phyloP scores from a whole-genome alignment of 2,329 filamentous ascomycete genomes.

The Fusarium hainanense region DNA sequence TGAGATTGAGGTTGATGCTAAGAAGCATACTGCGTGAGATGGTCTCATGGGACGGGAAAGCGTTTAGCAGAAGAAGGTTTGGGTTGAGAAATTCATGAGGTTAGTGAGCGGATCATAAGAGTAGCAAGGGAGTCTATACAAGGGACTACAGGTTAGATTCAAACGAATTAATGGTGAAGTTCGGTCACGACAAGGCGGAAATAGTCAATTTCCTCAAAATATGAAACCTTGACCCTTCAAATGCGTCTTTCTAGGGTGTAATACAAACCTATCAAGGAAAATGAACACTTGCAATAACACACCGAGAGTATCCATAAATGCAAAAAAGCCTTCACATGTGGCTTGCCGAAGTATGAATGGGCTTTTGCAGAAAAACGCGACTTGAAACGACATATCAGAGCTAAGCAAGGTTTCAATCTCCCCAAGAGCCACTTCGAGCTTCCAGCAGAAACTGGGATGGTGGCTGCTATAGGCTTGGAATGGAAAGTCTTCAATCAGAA shows the following conservation, averaged over 20 bases:
- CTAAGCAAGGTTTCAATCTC: no score
- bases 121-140: not conserved
- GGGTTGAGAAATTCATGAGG: not conserved
- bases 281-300: not conserved
- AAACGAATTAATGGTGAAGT: not conserved
- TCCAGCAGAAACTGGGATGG: not conserved
- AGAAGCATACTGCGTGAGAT: not conserved
- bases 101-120: not conserved
- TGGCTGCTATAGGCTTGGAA: not conserved
- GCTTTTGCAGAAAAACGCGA: not conserved
- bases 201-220: not conserved
- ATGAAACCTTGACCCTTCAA: not conserved
- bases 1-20: slow-evolving; percentile 42
- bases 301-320: fast-evolving
- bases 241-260: not conserved
- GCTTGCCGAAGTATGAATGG: fast-evolving
- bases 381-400: not conserved
- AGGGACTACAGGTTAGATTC: not conserved
- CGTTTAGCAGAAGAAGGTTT: not conserved
- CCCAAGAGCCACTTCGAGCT: not conserved
- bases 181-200: not conserved
- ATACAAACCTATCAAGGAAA: not conserved
- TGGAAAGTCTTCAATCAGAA: not conserved
- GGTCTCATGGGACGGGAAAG: not conserved
- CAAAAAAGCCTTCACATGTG: not conserved